Evolutionary conservation across 345 rosid genomes (phyloP), one percentile per base, ranked within the genome.

Genomic region (Syzygium jambos): DNA sequence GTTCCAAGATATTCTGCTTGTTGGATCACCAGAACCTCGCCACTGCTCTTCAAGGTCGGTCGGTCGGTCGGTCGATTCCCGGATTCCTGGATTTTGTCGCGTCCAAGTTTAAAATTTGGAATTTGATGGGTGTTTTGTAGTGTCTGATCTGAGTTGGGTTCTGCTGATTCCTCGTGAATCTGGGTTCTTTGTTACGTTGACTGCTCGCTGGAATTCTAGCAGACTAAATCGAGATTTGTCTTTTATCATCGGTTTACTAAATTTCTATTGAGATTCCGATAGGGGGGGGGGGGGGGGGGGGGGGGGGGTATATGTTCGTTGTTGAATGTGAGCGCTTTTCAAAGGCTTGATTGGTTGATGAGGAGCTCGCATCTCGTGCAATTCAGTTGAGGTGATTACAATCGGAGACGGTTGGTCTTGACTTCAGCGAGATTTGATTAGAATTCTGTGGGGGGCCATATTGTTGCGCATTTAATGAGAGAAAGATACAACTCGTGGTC

Each of bases 1-100:
- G 89, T 85, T 89, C 91, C 25, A 91, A 87, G 89, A 91, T 94
- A 14, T 91, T 94, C 91, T 89, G 85, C 73, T 87, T 88, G 87
- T 87, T 94, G 90, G 93, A 94, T 92, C 92, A 91, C 77, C 93
- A 90, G 86, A 89, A 86, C 85, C 94, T 94, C 84, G 94, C 93
- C 13, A 8, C 92, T 84, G 92, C 93, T 51, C 92, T 90, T 16
- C 94, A 91, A 91, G 96, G 95, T 94, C 46, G 61, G 89, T 51
- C 30, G 22, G 89, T 51, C 30, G 22, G 9, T 43, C 46, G 46
- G 46, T 43, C 46, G 7, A 43, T 51, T 29, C 51, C 51, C 34
- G 21, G 4, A n/a, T 29, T 46, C 15, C 23, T 61, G 51, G 1
- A 56, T 27, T 53, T 85, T 27, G 19, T 21, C 9, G 9, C 27